Conservation (phyloP, 352 stramenopile species). For the Phytophthora capsici region DNA sequence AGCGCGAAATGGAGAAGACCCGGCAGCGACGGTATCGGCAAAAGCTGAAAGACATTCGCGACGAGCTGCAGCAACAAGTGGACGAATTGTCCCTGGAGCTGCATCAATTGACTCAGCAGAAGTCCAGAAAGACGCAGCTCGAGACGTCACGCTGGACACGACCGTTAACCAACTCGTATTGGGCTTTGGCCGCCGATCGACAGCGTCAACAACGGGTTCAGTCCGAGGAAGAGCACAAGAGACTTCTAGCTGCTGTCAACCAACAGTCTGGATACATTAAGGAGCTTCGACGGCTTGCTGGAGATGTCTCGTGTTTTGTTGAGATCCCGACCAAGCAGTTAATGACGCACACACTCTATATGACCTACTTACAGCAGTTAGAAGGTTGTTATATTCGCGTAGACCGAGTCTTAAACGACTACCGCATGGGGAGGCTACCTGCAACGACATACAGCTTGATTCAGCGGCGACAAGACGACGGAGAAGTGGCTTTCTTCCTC, state of each 20-base stretch:
- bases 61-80: slow-evolving; percentile 16
- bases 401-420: background rate
- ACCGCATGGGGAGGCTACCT: background rate
- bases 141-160: background rate
- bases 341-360: background rate
- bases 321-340: background rate
- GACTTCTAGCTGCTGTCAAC: slow-evolving; percentile 12
- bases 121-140: background rate
- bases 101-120: background rate
- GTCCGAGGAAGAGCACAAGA: slow-evolving; percentile 21
- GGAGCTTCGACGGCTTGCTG: background rate
- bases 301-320: background rate
- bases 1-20: slow-evolving; percentile 19
- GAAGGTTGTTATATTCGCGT: background rate
- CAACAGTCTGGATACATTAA: slow-evolving; percentile 22
- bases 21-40: slow-evolving; percentile 30
- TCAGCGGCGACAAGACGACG: background rate
- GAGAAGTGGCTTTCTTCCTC: background rate
- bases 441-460: background rate
- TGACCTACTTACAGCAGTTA: background rate
- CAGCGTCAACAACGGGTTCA: slow-evolving; percentile 6
- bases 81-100: slow-evolving; percentile 14
- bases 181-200: background rate
- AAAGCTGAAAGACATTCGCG: slow-evolving; percentile 12
- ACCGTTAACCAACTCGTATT: background rate